Conservation (phyloP, 371 early-diverging fungal species). For the Rhizopus stolonifer region DNA sequence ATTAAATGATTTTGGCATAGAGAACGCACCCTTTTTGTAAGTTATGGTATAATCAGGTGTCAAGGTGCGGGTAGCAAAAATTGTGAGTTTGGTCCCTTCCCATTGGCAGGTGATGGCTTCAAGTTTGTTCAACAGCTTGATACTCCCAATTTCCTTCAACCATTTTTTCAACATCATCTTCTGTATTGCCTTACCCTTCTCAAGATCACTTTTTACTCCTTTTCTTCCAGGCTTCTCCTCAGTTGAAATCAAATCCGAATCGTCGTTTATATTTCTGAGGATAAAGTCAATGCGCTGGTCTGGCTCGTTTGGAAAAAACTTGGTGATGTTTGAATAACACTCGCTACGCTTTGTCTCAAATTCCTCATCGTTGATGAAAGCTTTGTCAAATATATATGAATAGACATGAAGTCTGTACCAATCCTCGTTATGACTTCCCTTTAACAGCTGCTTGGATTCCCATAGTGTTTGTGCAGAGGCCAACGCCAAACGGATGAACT, state of each 20-base stretch:
- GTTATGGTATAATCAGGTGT: not conserved
- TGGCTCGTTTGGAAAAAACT: not conserved
- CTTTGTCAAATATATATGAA: slow-evolving; percentile 12
- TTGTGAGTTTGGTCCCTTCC: slow-evolving; percentile 4
- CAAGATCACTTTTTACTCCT: slow-evolving; percentile 4
- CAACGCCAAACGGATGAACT: slow-evolving; percentile 16
- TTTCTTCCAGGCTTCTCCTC: slow-evolving; percentile 21
- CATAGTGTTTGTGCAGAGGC: slow-evolving; percentile 1
- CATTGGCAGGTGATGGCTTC: slow-evolving; percentile 11
- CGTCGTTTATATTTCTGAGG: slow-evolving; percentile 11
- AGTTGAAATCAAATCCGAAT: slow-evolving; percentile 15
- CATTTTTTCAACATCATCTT: not conserved
- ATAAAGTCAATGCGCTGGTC: slow-evolving; percentile 21
- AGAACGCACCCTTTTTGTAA: slow-evolving; percentile 5
- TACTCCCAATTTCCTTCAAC: not conserved
- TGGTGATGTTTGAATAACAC: not conserved
- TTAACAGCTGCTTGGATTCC: slow-evolving; percentile 4
- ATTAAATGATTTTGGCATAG: not conserved
- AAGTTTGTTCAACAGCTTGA: slow-evolving; percentile 1
- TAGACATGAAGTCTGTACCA: slow-evolving; percentile 8
- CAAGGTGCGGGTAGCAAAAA: slow-evolving; percentile 4
- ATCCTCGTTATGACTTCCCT: slow-evolving; percentile 8
- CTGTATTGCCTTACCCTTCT: slow-evolving; percentile 2
- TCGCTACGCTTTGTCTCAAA: slow-evolving; percentile 14
- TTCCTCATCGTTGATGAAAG: slow-evolving; percentile 7